These are phyloP conservation scores for Trichoderma semiorbis DNA, from an alignment of 2,329 filamentous ascomycete species.

Conservation along the genomic window DNA sequence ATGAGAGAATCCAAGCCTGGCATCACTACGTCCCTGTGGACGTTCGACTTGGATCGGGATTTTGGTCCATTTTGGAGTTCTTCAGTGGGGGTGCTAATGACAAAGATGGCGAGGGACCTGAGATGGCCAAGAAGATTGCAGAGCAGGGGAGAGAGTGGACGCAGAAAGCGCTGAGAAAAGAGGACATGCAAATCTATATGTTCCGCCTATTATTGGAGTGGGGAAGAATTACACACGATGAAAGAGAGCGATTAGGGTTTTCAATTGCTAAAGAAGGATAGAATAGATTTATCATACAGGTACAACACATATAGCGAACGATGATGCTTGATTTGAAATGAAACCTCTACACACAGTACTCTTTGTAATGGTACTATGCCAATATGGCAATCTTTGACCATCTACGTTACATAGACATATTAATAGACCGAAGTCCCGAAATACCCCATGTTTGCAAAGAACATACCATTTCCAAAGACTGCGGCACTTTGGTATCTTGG, in stretches of 20 bases:
- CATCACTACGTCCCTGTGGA: constrained; percentile 62
- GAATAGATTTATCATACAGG: neutral
- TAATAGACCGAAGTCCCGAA: neutral
- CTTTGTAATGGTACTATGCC: neutral
- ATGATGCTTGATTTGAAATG: neutral
- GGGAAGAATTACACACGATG: constrained; percentile 60
- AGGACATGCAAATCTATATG: constrained; percentile 74
- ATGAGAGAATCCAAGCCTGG: constrained; percentile 59
- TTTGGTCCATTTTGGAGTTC: constrained; percentile 52
- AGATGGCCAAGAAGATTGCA: constrained; percentile 23
- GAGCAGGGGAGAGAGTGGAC: constrained; percentile 53
- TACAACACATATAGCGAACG: neutral
- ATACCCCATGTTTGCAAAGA: neutral
- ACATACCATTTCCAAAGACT: neutral
- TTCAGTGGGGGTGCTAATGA: constrained; percentile 16
- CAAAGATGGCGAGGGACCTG: constrained; percentile 9
- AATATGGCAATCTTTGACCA: neutral
- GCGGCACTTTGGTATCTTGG: neutral
- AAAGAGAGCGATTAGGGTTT: constrained; percentile 37
- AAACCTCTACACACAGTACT: neutral
- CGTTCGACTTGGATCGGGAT: constrained; percentile 46
- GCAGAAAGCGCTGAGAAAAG: constrained; percentile 53
- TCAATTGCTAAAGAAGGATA: neutral
- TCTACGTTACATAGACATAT: neutral
- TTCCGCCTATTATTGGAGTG: constrained; percentile 70